phyloP scores from a whole-genome alignment of 441 rosid genomes.

The Geranium incanum region DNA sequence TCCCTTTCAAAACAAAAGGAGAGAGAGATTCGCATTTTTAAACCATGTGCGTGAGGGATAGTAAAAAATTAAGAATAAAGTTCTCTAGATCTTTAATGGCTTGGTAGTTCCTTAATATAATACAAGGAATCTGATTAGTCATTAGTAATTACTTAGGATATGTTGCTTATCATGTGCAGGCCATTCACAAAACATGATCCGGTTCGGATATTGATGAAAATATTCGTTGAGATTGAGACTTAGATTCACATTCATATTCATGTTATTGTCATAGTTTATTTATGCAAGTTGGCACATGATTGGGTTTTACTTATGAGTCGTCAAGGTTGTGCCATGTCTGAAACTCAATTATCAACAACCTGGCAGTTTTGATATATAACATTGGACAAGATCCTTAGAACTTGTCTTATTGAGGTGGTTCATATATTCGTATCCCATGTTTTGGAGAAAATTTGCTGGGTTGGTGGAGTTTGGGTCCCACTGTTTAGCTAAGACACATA shows the following conservation, averaged over 20 bases:
- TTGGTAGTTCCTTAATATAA: no score
- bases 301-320: not conserved
- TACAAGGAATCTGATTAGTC: no score
- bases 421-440: not conserved
- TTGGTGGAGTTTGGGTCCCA: not conserved
- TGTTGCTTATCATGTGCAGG: no score
- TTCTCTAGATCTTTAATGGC: no score
- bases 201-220: not conserved
- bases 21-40: no score
- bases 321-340: no score
- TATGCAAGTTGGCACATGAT: not conserved
- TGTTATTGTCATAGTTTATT: no score
- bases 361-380: not conserved
- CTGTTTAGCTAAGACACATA: not conserved
- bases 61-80: no score
- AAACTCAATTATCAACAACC: not conserved
- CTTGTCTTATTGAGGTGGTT: not conserved
- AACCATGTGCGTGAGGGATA: no score
- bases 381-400: not conserved
- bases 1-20: no score
- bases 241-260: not conserved
- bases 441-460: not conserved
- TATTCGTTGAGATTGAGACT: not conserved
- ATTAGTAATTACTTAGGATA: no score
- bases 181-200: not conserved